These are phyloP conservation scores for Coelastrella sp. DNA, from an alignment of 139 green algal species.

Conservation along the genomic window DNA sequence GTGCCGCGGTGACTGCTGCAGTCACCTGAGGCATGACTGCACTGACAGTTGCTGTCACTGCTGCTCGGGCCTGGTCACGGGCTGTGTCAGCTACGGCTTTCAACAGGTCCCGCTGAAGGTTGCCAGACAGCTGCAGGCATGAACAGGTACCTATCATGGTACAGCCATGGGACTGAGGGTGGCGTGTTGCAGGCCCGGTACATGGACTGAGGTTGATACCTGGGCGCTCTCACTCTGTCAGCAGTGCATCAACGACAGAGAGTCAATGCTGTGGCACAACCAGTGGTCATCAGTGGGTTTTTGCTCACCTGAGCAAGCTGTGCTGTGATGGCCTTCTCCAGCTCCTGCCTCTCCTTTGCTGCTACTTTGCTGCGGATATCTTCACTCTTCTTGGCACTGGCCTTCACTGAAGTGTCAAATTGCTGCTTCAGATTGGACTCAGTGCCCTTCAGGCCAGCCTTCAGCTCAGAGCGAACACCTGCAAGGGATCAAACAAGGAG, in stretches of 20 bases:
- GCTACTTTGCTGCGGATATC: conserved; percentile 49
- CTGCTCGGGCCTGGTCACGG: conserved; percentile 34
- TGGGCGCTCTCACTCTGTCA: too few species aligned
- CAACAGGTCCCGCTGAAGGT: conserved; percentile 10
- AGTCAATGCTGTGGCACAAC: background rate
- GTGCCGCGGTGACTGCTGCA: conserved; percentile 3
- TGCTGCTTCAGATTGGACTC: conserved; percentile 26
- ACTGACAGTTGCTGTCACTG: conserved; percentile 35
- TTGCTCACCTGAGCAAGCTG: conserved; percentile 19
- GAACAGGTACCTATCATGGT: background rate
- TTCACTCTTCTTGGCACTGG: conserved; percentile 25
- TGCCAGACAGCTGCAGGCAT: conserved; percentile 6
- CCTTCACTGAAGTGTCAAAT: conserved; percentile 37
- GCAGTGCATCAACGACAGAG: too few species aligned
- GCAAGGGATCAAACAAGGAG: background rate
- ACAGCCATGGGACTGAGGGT: too few species aligned
- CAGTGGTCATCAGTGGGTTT: background rate
- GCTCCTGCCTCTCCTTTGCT: conserved; percentile 31
- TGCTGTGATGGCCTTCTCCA: conserved; percentile 19
- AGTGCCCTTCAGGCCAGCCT: background rate
- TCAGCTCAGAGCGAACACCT: conserved; percentile 23
- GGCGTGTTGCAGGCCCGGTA: too few species aligned
- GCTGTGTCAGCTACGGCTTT: conserved; percentile 41
- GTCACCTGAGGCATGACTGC: conserved; percentile 41
- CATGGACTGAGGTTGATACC: background rate